These are phyloP conservation scores for Saccharum hybrid DNA, from an alignment of 202 grass and related monocot species.

Conservation along the genomic window DNA sequence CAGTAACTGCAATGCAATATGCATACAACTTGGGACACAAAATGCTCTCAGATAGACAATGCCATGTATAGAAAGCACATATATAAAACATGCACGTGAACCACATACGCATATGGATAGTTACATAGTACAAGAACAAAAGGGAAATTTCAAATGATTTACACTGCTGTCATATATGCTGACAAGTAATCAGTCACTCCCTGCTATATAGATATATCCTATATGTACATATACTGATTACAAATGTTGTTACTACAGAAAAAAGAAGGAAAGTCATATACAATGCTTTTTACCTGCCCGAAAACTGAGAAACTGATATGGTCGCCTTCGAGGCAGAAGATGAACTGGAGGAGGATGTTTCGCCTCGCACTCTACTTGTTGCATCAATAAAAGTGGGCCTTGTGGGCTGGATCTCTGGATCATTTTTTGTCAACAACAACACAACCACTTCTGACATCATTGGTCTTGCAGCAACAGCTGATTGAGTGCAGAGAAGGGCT, in stretches of 20 bases:
- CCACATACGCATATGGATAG: conserved; percentile 9
- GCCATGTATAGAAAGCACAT: conserved; percentile 20
- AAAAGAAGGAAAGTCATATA: conserved; percentile 13
- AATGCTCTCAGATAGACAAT: conserved; percentile 22
- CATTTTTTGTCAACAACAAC: conserved; percentile 59
- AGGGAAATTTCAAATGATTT: conserved; percentile 34
- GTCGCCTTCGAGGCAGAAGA: conserved; percentile 69
- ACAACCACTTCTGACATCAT: conserved; percentile 77
- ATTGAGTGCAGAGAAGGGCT: conserved; percentile 86
- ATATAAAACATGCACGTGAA: background rate
- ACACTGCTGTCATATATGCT: conserved; percentile 41
- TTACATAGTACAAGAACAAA: conserved; percentile 36
- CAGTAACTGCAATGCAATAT: conserved; percentile 1
- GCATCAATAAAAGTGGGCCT: conserved; percentile 80
- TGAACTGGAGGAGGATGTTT: conserved; percentile 66
- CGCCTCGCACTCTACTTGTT: conserved; percentile 57
- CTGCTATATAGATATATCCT: conserved; percentile 33
- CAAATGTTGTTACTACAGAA: conserved; percentile 37
- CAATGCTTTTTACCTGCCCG: conserved; percentile 60
- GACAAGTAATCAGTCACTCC: conserved; percentile 10
- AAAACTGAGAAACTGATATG: conserved; percentile 58
- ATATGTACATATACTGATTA: conserved; percentile 36
- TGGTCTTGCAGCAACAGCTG: conserved; percentile 64
- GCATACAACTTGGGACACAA: conserved; percentile 29
- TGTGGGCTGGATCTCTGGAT: conserved; percentile 51